Conservation (phyloP, 305 asterid genomes). For the Fraxinus sp. region DNA sequence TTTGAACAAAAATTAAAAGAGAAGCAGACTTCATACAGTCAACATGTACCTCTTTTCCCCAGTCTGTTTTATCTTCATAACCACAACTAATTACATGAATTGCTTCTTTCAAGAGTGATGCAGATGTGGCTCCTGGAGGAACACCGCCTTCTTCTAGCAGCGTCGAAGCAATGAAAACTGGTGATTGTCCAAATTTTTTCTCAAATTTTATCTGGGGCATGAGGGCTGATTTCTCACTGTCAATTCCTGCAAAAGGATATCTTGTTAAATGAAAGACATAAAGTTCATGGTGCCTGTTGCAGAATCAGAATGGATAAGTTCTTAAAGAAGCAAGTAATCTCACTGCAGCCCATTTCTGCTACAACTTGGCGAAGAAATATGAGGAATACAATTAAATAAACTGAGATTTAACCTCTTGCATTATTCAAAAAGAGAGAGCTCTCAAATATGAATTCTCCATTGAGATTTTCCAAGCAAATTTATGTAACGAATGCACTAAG, state of each 20-base stretch:
- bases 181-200: conserved; percentile 92
- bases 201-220: conserved; percentile 88
- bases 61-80: conserved; percentile 91
- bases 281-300: not conserved
- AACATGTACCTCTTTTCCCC: conserved; percentile 88
- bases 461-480: not conserved
- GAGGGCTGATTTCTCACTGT: conserved; percentile 71
- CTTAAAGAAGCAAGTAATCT: not conserved
- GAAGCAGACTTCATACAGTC: not conserved
- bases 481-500: not conserved
- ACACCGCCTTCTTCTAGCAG: conserved; percentile 88
- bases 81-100: conserved; percentile 96
- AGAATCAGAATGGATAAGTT: not conserved
- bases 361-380: not conserved
- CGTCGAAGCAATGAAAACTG: conserved; percentile 83
- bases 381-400: not conserved
- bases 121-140: conserved; percentile 77
- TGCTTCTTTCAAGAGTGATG: conserved; percentile 90
- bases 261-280: conserved; percentile 3
- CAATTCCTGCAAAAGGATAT: conserved; percentile 57
- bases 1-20: not conserved
- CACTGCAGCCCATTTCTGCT: not conserved
- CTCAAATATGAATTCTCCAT: not conserved
- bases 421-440: not conserved
- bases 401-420: not conserved